Evolutionary conservation across 371 early-diverging fungal species (phyloP), one percentile per base, ranked within the genome.

Genomic region (Dipsacomyces acuminosporus): DNA sequence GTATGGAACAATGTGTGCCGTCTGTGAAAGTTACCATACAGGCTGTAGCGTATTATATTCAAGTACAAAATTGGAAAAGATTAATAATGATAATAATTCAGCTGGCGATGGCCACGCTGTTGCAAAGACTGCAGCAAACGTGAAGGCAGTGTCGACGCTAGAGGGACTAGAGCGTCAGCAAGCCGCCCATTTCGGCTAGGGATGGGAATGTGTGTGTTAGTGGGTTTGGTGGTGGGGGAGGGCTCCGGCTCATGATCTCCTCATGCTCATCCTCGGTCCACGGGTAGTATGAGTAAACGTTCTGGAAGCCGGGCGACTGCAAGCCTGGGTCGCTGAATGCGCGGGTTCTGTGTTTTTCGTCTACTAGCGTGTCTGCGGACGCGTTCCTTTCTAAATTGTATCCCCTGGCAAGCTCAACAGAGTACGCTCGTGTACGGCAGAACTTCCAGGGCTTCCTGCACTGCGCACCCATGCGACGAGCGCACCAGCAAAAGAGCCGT

Each of bases 131-230:
- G n/a, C n/a, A n/a, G n/a, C n/a, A n/a, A n/a, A n/a, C n/a, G n/a
- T n/a, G n/a, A n/a, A n/a, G n/a, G n/a, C n/a, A n/a, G n/a, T n/a
- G n/a, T n/a, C n/a, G n/a, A n/a, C n/a, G n/a, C n/a, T n/a, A n/a
- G n/a, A n/a, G n/a, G n/a, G n/a, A n/a, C 30, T 30, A 30, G 5
- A 30, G 30, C 5, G 30, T 30, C 44, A 62, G 18, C 17, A 66
- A 56, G 41, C 66, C 66, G 18, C 66, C 66, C 66, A 66, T 66
- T 43, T 66, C 66, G 17, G 62, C 66, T 49, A 66, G 50, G 43
- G 61, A 61, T 2, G 66, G 66, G 46, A 66, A 66, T n/a, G 63
- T 66, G 20, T 52, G 56, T 35, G 56, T 56, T 52, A 56, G 66
- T 35, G 61, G 66, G 14, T 63, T 48, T n/a, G 44, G 34, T 5